Evolutionary conservation across 208 protist species (phyloP).

Genomic region (Trypanosoma cruzi): DNA sequence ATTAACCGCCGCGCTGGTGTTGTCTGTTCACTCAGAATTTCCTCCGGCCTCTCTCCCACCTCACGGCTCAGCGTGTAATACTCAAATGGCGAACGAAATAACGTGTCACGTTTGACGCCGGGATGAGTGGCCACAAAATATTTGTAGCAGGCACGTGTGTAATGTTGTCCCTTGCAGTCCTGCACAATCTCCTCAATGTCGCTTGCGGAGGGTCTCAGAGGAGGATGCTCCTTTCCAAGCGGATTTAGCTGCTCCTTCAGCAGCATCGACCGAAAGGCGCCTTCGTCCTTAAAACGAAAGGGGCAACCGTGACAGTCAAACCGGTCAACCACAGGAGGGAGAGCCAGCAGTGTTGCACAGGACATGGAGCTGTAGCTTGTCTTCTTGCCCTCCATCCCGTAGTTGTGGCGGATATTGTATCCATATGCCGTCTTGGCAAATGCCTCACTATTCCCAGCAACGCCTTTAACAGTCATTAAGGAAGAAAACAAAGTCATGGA

Average conservation of each 20-base stretch:
- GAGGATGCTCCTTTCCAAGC: slow-evolving; percentile 47
- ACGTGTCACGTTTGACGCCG: slow-evolving; percentile 71
- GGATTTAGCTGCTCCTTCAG: slow-evolving; percentile 60
- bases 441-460: slow-evolving; percentile 55
- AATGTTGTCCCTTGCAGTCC: slow-evolving; percentile 88
- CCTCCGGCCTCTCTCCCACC: slow-evolving; percentile 28
- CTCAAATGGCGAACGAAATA: slow-evolving; percentile 90
- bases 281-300: slow-evolving; percentile 87
- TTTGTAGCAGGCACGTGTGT: slow-evolving; percentile 90
- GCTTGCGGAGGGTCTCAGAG: slow-evolving; percentile 39
- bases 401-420: slow-evolving; percentile 92
- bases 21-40: slow-evolving; percentile 2
- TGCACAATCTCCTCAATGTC: slow-evolving; percentile 90
- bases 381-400: slow-evolving; percentile 93
- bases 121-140: slow-evolving; percentile 92
- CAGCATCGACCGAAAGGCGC: slow-evolving; percentile 49
- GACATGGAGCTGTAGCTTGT: slow-evolving; percentile 87
- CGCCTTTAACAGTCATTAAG: slow-evolving; percentile 86
- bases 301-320: slow-evolving; percentile 93
- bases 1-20: slow-evolving; percentile 8
- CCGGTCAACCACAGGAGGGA: slow-evolving; percentile 76
- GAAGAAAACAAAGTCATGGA: slow-evolving; percentile 82
- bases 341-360: slow-evolving; percentile 79
- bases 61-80: slow-evolving; percentile 79
- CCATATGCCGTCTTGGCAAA: slow-evolving; percentile 90